Base-by-base conservation (phyloP, 805 yeast species). In the Debaryomyces maramus region DNA sequence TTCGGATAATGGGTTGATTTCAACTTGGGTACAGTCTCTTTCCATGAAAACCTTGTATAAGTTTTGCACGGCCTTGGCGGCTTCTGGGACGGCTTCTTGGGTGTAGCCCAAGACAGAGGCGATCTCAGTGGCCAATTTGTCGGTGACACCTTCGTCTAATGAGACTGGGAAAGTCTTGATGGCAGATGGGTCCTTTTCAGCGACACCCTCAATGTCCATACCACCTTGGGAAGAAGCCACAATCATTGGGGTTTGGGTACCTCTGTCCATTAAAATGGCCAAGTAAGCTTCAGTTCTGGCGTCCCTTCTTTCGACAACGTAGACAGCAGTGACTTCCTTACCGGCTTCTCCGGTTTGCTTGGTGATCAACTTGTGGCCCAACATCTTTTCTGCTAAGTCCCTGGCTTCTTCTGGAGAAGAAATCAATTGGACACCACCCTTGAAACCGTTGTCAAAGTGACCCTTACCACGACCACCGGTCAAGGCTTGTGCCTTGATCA, bases 381-480 rank as follows among this genome's bases (percentile, higher is more conserved):
- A 75, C 97, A 91, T 90, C 69, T 90, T 82, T 53, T 74, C 78
- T 43, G 98, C 93, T 58, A 87, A 76, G 61, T 84, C 85, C 66
- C 75, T 77, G 44, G 95, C 97, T 73, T 91, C 90, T 60, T 84
- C 85, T 32, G 97, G 82, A 42, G 90, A 74, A 43, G 83, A 74
- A 54, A 88, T 87, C 69, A 93, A 77, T 72, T 88, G 85, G 58
- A 93, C 97, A 75, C 99, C 99, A 37, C 97, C 96, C 73, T 91
- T 82, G 63, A 88, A 81, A 38, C 99, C 99, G 56, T 82, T 83
- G 72, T 90, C 97, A 52, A 93, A 90, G 69, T 88, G 90, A 49
- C 99, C 99, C 70, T 93, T 93, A 72, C 99, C 99, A 72, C 99
- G 84, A 62, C 99, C 99, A 72, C 99, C 99, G 44, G 99, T 90